Evolutionary conservation across 768 basidiomycete genomes (phyloP).

Genomic region (Tephrocybe sp.): DNA sequence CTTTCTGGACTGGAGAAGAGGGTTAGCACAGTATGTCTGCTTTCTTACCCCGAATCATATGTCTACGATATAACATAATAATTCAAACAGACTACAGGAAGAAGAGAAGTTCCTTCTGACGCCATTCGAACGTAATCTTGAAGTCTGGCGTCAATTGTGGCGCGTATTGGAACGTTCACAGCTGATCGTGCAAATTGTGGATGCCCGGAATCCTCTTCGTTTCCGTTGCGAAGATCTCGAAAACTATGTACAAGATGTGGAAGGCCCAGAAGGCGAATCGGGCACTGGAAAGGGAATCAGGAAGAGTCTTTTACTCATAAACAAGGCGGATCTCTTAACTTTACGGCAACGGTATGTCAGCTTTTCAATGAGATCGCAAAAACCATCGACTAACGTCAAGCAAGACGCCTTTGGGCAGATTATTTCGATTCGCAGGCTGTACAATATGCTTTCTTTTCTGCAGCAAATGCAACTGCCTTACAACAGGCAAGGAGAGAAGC

Average conservation of each 20-base stretch:
- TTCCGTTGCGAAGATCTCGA: conserved; percentile 95
- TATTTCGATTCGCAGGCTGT: conserved; percentile 78
- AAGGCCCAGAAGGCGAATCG: conserved; percentile 76
- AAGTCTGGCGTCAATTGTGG: conserved; percentile 99
- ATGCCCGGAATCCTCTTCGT: conserved; percentile 89
- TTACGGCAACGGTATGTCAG: conserved; percentile 69
- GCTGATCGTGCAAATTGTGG: conserved; percentile 92
- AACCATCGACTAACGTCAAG: not conserved
- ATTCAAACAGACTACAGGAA: conserved; percentile 70
- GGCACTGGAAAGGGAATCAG: conserved; percentile 75
- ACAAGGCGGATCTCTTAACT: conserved; percentile 93
- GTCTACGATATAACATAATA: conserved; percentile 2
- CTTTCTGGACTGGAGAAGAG: conserved; percentile 92
- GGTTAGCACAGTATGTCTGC: conserved; percentile 77
- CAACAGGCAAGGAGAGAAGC: conserved; percentile 71
- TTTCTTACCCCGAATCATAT: not conserved
- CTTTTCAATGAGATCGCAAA: not conserved
- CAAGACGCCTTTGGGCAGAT: conserved; percentile 85
- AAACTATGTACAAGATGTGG: conserved; percentile 79
- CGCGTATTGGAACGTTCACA: conserved; percentile 94
- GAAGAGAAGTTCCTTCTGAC: conserved; percentile 85
- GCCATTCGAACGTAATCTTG: conserved; percentile 95
- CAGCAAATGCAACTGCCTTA: conserved; percentile 79
- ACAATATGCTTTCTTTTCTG: conserved; percentile 91
- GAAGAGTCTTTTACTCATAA: conserved; percentile 81